Percentiles rank a stretch among this genome's conserved stretches.
phyloP scores from a whole-genome alignment of 2,329 filamentous ascomycete species.

The Nemania sp. region DNA sequence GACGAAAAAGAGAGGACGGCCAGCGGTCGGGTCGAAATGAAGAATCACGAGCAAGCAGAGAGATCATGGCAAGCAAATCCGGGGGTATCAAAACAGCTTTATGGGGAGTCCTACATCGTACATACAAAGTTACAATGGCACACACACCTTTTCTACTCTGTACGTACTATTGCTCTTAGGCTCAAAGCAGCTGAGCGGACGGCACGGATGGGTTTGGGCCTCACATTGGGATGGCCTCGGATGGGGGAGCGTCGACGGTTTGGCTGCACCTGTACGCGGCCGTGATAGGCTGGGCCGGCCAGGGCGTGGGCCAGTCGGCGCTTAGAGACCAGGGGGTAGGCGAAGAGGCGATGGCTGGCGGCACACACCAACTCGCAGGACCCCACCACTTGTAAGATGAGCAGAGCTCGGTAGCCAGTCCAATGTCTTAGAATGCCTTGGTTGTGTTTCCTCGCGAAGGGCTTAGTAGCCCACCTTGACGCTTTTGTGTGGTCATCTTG shows the following conservation, averaged over 20 bases:
- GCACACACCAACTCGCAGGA: conserved; percentile 46
- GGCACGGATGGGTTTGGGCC: conserved; percentile 34
- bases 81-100: conserved; percentile 35
- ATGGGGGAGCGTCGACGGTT: conserved; percentile 39
- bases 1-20: conserved; percentile 32
- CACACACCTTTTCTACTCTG: conserved; percentile 1
- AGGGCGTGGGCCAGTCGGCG: conserved; percentile 50
- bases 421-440: conserved; percentile 53
- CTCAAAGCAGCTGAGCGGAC: conserved; percentile 38
- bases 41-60: conserved; percentile 27
- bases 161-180: conserved; percentile 33
- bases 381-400: conserved; percentile 49
- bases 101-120: conserved; percentile 25
- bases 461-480: conserved; percentile 35
- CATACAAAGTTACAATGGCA: not conserved
- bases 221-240: conserved; percentile 30
- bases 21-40: conserved; percentile 36
- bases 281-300: conserved; percentile 49
- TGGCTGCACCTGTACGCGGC: conserved; percentile 39
- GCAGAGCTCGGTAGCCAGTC: conserved; percentile 48
- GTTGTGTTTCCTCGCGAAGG: conserved; percentile 39
- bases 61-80: conserved; percentile 27
- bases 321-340: conserved; percentile 48
- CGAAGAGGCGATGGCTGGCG: conserved; percentile 48
- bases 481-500: conserved; percentile 41